Evolutionary conservation across 768 basidiomycete genomes (phyloP), one percentile per base, ranked within the genome.

Genomic region (Termitomyces sp.): DNA sequence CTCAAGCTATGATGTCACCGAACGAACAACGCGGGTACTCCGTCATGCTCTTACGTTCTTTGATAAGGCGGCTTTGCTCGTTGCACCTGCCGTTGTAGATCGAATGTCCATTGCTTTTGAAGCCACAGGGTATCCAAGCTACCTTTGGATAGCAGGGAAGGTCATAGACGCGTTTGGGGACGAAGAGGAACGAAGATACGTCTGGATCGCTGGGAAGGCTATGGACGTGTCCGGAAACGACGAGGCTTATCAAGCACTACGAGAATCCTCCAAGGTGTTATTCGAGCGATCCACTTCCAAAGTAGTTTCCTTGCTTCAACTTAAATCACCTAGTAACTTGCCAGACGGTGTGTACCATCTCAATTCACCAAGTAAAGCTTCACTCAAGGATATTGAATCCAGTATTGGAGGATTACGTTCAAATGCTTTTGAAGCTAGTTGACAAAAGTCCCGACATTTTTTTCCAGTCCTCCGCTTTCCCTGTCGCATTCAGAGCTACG

Each of bases 361-460:
- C 49, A 24, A 14, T 22, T 7, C 4, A 24, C 17, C 5, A 57
- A 49, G 30, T 35, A 15, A 14, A 19, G 1, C 4, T 21, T 47
- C 38, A 40, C 30, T 55, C 17, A 55, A 26, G 17, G 3, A 24
- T 8, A 11, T 48, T 24, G 2, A 43, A 26, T 34, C 60, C 41
- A 98, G 97, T 98, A 26, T 73, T 99, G 64, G 96, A 98, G 68
- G 97, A 99, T 66, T 98, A 95, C 61, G 66, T 93, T 50, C 93
- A 92, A 58, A 78, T 93, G 71, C 71, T 93, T 14, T 69, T 85
- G 52, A 83, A 85, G 59, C 74, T 94, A 64, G 69, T 86, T 47
- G 80, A 85, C 42, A 71, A 78, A 59, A 75, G 80, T 0, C 92
- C 96, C 5, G 84, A 88, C 50, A 72, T 90, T 42, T 81, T 94